These are phyloP conservation scores for Botrytis deweyae DNA, from an alignment of 2,329 filamentous ascomycete genomes.

Conservation along the genomic window DNA sequence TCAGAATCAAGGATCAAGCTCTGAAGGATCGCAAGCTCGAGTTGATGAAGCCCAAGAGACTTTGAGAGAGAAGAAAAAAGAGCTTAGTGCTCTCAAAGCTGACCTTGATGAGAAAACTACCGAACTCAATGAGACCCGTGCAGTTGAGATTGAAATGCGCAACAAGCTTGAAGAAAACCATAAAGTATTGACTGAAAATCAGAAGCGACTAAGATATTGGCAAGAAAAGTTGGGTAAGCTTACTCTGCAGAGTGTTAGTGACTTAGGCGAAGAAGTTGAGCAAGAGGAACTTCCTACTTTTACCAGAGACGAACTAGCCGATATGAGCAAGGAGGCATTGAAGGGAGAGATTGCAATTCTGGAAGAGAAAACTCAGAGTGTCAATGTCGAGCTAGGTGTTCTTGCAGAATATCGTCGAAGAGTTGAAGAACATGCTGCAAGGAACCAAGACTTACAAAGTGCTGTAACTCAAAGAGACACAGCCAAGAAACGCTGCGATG, in stretches of 20 bases:
- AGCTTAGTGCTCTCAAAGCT: conserved; percentile 74
- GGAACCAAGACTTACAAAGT: conserved; percentile 78
- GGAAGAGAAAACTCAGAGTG: conserved; percentile 77
- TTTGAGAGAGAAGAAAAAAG: conserved; percentile 74
- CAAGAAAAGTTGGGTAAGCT: conserved; percentile 86
- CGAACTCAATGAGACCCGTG: conserved; percentile 85
- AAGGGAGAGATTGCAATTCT: conserved; percentile 65
- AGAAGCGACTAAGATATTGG: conserved; percentile 83
- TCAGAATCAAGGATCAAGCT: conserved; percentile 70
- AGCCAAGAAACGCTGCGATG: conserved; percentile 89
- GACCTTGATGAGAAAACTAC: conserved; percentile 83
- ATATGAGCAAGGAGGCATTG: conserved; percentile 63
- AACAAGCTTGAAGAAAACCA: conserved; percentile 97
- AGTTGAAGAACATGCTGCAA: conserved; percentile 76
- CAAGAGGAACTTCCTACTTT: conserved; percentile 71
- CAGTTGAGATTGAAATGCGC: conserved; percentile 93
- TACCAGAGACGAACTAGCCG: conserved; percentile 67
- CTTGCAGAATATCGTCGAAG: conserved; percentile 84
- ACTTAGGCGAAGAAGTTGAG: conserved; percentile 57
- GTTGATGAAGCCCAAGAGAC: conserved; percentile 82
- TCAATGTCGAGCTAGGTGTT: conserved; percentile 84
- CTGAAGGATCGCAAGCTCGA: conserved; percentile 67
- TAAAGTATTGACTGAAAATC: conserved; percentile 82
- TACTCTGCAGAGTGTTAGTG: conserved; percentile 74
- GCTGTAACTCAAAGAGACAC: conserved; percentile 77